These are phyloP conservation scores for Kockiozyma suomiensis DNA, from an alignment of 805 yeast genomes.

Conservation along the genomic window DNA sequence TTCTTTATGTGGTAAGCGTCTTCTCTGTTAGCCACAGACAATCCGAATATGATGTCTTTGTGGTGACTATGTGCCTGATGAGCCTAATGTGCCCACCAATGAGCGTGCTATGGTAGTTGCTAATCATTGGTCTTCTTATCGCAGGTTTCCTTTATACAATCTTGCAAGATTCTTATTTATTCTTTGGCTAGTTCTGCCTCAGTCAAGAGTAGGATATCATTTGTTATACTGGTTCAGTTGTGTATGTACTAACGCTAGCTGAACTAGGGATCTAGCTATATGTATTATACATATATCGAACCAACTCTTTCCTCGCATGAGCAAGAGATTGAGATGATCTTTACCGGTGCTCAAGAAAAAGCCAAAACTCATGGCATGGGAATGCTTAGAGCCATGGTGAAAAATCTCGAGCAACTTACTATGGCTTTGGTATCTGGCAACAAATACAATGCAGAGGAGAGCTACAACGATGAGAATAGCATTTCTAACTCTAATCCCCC, in stretches of 20 bases:
- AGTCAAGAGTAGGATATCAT: slow-evolving; percentile 44
- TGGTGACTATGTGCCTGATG: not conserved
- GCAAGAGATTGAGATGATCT: slow-evolving; percentile 17
- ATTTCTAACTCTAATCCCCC: not conserved
- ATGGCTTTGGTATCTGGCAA: not conserved
- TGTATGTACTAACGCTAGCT: not conserved
- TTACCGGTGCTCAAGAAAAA: slow-evolving; percentile 6
- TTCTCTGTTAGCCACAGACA: not conserved
- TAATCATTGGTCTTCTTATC: not conserved
- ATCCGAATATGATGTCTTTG: not conserved
- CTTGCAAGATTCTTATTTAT: slow-evolving; percentile 53
- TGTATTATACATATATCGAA: slow-evolving; percentile 25
- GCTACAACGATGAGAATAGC: not conserved
- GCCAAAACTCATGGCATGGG: slow-evolving; percentile 2
- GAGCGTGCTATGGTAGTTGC: not conserved
- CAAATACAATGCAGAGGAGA: not conserved
- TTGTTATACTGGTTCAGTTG: not conserved
- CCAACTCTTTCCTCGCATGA: slow-evolving; percentile 28
- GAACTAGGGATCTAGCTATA: slow-evolving; percentile 21
- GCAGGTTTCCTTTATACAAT: slow-evolving; percentile 60
- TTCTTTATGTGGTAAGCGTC: slow-evolving; percentile 43
- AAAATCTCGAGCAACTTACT: not conserved
- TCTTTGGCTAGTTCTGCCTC: slow-evolving; percentile 64
- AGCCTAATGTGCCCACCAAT: too few relatives aligned
- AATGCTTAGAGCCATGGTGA: not conserved